phyloP scores from a whole-genome alignment of 768 basidiomycete genomes.

The Suillus fuscotomentosus region DNA sequence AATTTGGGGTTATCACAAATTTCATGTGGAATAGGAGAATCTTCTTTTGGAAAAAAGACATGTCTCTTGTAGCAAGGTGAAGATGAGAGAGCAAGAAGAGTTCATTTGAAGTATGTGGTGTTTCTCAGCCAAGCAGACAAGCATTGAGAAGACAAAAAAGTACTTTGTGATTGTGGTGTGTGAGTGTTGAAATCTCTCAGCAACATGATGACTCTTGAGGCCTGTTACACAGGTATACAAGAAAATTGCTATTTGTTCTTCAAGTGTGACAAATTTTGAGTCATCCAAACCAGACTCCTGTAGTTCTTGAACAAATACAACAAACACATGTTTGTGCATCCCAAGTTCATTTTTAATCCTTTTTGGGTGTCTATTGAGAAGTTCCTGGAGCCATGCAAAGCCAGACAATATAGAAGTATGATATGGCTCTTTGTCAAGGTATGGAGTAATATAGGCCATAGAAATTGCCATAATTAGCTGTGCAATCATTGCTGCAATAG shows the following conservation, averaged over 20 bases:
- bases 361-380: slow-evolving; percentile 17
- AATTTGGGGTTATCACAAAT: slow-evolving; percentile 28
- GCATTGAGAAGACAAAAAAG: background rate
- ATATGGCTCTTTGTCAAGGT: background rate
- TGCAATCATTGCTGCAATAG: background rate
- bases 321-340: slow-evolving; percentile 29
- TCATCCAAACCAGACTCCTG: slow-evolving; percentile 15
- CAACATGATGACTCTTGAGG: slow-evolving; percentile 6
- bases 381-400: slow-evolving; percentile 19
- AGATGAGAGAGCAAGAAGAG: slow-evolving; percentile 13
- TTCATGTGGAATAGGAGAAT: slow-evolving; percentile 16
- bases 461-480: background rate
- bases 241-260: slow-evolving; percentile 41
- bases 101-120: slow-evolving; percentile 27
- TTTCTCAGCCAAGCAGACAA: background rate
- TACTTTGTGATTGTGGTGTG: slow-evolving; percentile 10
- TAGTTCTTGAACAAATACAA: slow-evolving; percentile 24
- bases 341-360: slow-evolving; percentile 23
- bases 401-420: slow-evolving; percentile 23
- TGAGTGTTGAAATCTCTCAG: slow-evolving; percentile 14
- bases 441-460: background rate
- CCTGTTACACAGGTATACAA: slow-evolving; percentile 19
- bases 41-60: slow-evolving; percentile 19
- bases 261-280: slow-evolving; percentile 23
- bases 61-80: slow-evolving; percentile 22